phyloP scores from a whole-genome alignment of 2,329 filamentous ascomycete genomes.

The Fusarium graminum region DNA sequence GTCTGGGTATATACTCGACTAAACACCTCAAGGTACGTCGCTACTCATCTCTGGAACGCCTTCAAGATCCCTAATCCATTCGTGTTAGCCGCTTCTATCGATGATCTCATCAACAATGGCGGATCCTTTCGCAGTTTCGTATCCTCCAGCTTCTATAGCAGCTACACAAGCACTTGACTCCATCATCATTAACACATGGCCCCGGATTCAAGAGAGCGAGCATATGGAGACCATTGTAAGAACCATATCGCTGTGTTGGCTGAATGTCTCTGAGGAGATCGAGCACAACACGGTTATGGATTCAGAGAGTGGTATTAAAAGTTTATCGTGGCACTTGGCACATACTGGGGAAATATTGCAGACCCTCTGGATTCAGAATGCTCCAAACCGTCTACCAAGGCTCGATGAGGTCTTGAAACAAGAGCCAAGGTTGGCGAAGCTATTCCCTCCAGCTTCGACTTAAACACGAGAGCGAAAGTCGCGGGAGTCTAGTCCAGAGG shows the following conservation, averaged over 20 bases:
- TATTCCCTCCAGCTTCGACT: constrained; percentile 36
- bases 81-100: constrained; percentile 72
- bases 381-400: constrained; percentile 18
- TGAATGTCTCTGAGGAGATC: constrained; percentile 64
- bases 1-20: constrained; percentile 71
- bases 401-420: constrained; percentile 41
- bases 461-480: background rate
- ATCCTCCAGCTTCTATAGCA: constrained; percentile 65
- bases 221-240: constrained; percentile 75
- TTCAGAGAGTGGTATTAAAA: constrained; percentile 2
- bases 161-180: constrained; percentile 67
- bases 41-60: background rate
- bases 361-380: constrained; percentile 42
- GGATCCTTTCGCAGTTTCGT: constrained; percentile 74
- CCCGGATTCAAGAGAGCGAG: constrained; percentile 66
- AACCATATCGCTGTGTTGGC: constrained; percentile 73
- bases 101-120: constrained; percentile 74
- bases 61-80: constrained; percentile 23
- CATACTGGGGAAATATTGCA: constrained; percentile 42
- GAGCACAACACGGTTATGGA: constrained; percentile 35
- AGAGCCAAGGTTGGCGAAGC: constrained; percentile 51
- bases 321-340: constrained; percentile 34
- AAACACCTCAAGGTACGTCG: constrained; percentile 74
- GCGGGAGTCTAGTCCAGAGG: constrained; percentile 64
- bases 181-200: constrained; percentile 75